Percentiles rank a stretch among this genome's conserved stretches.
Evolutionary conservation across 2,329 filamentous ascomycete species (phyloP).

Genomic region (Epichloe sp.): DNA sequence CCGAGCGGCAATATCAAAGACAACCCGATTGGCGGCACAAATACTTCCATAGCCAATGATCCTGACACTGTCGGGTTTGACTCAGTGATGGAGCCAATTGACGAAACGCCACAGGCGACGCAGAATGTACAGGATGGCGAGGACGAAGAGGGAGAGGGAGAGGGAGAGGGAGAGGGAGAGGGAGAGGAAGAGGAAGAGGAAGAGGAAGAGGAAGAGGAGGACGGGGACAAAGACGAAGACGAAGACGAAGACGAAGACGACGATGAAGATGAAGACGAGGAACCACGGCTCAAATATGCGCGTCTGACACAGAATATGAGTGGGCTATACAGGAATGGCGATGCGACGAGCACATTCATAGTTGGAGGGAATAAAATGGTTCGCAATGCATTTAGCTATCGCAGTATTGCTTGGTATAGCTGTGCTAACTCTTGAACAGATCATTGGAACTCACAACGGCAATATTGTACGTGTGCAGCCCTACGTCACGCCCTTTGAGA

Average conservation of each 20-base stretch:
- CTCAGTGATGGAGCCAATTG: background rate
- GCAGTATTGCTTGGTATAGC: slow-evolving; percentile 7
- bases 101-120: background rate
- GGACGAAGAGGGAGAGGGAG: slow-evolving; percentile 32
- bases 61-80: background rate
- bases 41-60: background rate
- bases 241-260: slow-evolving; percentile 55
- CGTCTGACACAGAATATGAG: slow-evolving; percentile 70
- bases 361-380: slow-evolving; percentile 97
- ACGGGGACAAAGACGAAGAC: slow-evolving; percentile 57
- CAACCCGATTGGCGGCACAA: background rate
- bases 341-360: slow-evolving; percentile 83
- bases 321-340: slow-evolving; percentile 81
- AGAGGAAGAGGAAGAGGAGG: slow-evolving; percentile 47
- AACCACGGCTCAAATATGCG: slow-evolving; percentile 87
- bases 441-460: slow-evolving; percentile 90
- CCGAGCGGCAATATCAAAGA: background rate
- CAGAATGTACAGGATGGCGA: slow-evolving; percentile 11
- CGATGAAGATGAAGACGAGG: slow-evolving; percentile 78
- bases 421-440: slow-evolving; percentile 35
- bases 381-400: slow-evolving; percentile 15
- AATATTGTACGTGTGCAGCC: slow-evolving; percentile 58
- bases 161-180: slow-evolving; percentile 28
- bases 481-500: background rate
- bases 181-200: slow-evolving; percentile 33